Evolutionary conservation across 23 red algal species (phyloP), one percentile per base, ranked within the genome.

Genomic region (Gracilaria vermiculophylla): DNA sequence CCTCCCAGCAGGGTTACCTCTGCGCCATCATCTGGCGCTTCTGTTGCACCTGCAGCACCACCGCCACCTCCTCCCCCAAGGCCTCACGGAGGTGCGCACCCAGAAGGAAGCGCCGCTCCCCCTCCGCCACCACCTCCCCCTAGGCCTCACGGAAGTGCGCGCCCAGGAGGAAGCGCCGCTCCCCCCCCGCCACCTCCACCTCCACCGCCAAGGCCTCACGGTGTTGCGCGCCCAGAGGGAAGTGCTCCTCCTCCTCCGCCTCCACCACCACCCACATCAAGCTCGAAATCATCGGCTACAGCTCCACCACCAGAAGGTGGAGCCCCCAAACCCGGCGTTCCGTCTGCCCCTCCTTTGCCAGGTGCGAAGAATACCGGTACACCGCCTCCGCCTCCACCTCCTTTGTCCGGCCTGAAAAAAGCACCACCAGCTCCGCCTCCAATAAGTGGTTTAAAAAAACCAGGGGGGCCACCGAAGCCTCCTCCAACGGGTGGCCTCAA

Each of bases 151-250:
- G 36, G 60, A 36, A 20, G 57, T 27, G n/a, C n/a, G n/a, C n/a
- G n/a, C n/a, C n/a, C n/a, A n/a, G n/a, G n/a, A n/a, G n/a, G n/a
- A n/a, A n/a, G n/a, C n/a, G n/a, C n/a, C n/a, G n/a, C n/a, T n/a
- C n/a, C 9, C 5, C 92, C 93, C 37, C 85, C 83, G 13, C 85
- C 93, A 3, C 84, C 84, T 35, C 75, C 76, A 77, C 92, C 82
- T 29, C 92, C 67, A 77, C 83, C 70, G 29, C 69, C 81, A 53
- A 64, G 71, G 39, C 41, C 48, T 2, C 50, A 34, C 20, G 78
- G 69, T 41, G 79, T 55, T 17, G 39, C 28, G 2, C 52, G 36
- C n/a, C 5, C 49, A 31, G 35, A 25, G 49, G 82, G 82, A 32
- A 41, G 42, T 29, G 67, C 40, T 6, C 77, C 77, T 21, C 78